Evolutionary conservation across 2,329 filamentous ascomycete species (phyloP), one percentile per base, ranked within the genome.

Genomic region (Cyclaneusma minus): DNA sequence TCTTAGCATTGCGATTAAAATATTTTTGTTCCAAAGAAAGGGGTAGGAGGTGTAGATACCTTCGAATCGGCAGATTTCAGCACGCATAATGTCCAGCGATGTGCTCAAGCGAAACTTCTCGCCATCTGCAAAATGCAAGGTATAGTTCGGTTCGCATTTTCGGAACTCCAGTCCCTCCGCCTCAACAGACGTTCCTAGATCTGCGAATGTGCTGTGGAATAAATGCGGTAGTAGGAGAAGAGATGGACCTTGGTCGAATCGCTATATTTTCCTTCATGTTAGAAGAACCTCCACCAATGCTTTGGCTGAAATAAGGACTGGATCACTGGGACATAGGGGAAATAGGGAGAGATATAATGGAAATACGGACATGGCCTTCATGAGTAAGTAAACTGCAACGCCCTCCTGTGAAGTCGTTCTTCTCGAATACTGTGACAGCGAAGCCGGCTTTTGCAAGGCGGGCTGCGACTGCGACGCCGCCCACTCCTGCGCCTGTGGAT

Each of bases 181-280:
- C 34, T 68, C 59, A 8, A 82, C 54, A 7, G 63, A 66, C 5
- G 75, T 82, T 34, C 60, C 73, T 2, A 83, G 62, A 38, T 83
- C 77, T 29, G 53, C 46, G 42, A 82, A 83, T 12, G 68, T 67
- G 49, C 78, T 68, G 15, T 62, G 58, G 55, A 83, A 84, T 30
- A 82, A 59, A 29, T 67, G 63, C 3, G 78, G 78, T 5, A 83
- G 66, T 0, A 84, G 59, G 11, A 83, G 62, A 3, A 83, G 62
- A 1, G 75, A 82, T 0, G 78, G 78, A 0, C 78, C 78, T 55
- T 82, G 76, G 42, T 84, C 78, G 52, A 83, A 83, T 30, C 78
- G 57, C 54, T 62, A 22, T 20, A 6, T 16, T 7, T 13, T 21
- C 29, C 31, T 9, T 35, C 20, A 13, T 17, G 7, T n/a, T 24